Evolutionary conservation across 1,284 basidiomycete species (phyloP), one percentile per base, ranked within the genome.

Genomic region (Rhodotorula sp.): DNA sequence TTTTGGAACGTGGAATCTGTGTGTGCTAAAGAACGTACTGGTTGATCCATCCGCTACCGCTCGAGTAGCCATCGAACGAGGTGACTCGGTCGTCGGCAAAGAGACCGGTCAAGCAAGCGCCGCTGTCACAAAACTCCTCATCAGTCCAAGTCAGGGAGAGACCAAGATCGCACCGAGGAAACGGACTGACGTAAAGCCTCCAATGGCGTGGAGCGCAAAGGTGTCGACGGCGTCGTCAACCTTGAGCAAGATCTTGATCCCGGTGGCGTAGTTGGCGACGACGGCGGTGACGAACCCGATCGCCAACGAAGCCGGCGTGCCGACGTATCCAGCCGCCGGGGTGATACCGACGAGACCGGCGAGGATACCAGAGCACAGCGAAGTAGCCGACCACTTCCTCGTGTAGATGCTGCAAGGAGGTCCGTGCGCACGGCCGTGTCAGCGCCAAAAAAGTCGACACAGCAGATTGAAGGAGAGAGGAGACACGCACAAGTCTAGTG

Each of bases 321-420:
- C 93, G 62, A 96, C 93, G 81, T 83, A 96, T 74, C 93, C 93
- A 26, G 92, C 91, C 10, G 87, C 95, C 3, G 59, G 62, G 6
- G 62, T 62, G 59, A 57, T 64, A n/a, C 44, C 90, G 57, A 62
- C 69, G 56, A 68, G 66, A n/a, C 67, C 94, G 20, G 89, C 85
- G 75, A 98, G 89, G 68, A 92, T 93, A 64, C 95, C 95, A 5
- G 92, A 93, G 83, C 95, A 99, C 84, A 99, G 95, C 22, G 94
- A 94, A 72, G 99, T 91, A 86, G 92, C 90, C 65, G 86, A 92
- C 89, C 89, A 96, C 82, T 91, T 90, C 70, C 87, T 84, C 79
- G 93, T 90, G 69, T 93, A 85, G 45, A 91, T 84, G 62, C 68
- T 69, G 63, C 48, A 7, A 57, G 6, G 33, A 10, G 37, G 37